Percentiles rank a stretch among this genome's conserved stretches.
Evolutionary conservation across 257 asterid species (phyloP).

Genomic region (Penstemon davidsonii): DNA sequence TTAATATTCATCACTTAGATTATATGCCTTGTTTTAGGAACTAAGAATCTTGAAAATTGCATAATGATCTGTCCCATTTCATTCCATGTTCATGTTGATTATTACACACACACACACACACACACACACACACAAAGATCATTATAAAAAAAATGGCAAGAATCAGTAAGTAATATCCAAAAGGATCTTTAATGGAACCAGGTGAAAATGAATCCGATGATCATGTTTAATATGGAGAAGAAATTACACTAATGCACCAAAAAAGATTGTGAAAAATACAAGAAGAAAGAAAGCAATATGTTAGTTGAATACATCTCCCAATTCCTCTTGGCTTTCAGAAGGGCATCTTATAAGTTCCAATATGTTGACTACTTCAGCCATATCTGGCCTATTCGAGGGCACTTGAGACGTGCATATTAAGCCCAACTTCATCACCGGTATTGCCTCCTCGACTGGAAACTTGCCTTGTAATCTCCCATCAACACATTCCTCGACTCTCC

Average conservation of each 20-base stretch:
- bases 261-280: conserved; percentile 23
- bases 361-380: conserved; percentile 83
- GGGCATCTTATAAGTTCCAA: conserved; percentile 82
- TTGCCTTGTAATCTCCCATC: conserved; percentile 70
- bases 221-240: conserved; percentile 34
- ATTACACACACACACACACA: too few species aligned
- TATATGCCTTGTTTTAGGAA: conserved; percentile 38
- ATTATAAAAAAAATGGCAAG: conserved; percentile 2
- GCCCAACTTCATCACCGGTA: conserved; percentile 82
- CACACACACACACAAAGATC: neutral
- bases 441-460: conserved; percentile 76
- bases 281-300: conserved; percentile 23
- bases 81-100: neutral
- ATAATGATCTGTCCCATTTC: conserved; percentile 29
- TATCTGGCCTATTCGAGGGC: conserved; percentile 86
- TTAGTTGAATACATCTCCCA: conserved; percentile 37
- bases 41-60: conserved; percentile 42
- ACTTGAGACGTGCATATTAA: conserved; percentile 86
- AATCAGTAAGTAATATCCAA: conserved; percentile 4
- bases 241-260: conserved; percentile 36
- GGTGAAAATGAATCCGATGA: conserved; percentile 32
- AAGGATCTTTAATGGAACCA: conserved; percentile 20
- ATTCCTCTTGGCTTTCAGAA: conserved; percentile 61
- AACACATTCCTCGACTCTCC: conserved; percentile 71
- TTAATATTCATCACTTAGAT: conserved; percentile 40